Evolutionary conservation across 139 green algal species (phyloP).

Genomic region (Coelastrella sp.): DNA sequence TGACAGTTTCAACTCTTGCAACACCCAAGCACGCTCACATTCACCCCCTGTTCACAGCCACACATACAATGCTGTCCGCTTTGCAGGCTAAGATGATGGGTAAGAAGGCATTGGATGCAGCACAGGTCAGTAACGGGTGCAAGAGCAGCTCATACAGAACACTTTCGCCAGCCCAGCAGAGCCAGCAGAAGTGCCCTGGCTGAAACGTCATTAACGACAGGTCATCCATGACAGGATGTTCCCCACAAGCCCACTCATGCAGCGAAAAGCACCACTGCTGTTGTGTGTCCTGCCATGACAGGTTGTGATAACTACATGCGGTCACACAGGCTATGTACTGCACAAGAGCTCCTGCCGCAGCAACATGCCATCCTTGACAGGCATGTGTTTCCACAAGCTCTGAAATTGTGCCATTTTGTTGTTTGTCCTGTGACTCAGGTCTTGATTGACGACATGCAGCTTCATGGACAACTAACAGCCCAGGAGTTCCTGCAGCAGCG

Average conservation of each 20-base stretch:
- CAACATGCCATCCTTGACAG: neutral
- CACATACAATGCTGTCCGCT: no score
- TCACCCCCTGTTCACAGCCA: no score
- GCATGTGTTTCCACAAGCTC: neutral
- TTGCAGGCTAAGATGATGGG: conserved; percentile 70
- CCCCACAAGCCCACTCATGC: no score
- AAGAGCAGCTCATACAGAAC: no score
- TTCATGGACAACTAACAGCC: conserved; percentile 68
- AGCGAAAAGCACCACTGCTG: no score
- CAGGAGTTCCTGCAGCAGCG: conserved; percentile 73
- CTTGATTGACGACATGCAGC: conserved; percentile 64
- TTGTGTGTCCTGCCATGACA: no score
- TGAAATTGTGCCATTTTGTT: neutral
- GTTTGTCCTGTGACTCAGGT: neutral
- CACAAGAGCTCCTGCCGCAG: no score
- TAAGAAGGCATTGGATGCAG: conserved; percentile 80
- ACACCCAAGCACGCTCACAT: no score
- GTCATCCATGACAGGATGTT: no score
- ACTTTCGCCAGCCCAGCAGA: neutral
- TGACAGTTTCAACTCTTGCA: no score
- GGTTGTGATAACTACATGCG: no score
- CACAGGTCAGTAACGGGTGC: conserved; percentile 47
- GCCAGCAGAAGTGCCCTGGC: neutral
- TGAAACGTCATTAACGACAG: neutral
- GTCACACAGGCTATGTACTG: no score